Evolutionary conservation across 352 stramenopile genomes (phyloP).

Genomic region (Pythium chondricola): DNA sequence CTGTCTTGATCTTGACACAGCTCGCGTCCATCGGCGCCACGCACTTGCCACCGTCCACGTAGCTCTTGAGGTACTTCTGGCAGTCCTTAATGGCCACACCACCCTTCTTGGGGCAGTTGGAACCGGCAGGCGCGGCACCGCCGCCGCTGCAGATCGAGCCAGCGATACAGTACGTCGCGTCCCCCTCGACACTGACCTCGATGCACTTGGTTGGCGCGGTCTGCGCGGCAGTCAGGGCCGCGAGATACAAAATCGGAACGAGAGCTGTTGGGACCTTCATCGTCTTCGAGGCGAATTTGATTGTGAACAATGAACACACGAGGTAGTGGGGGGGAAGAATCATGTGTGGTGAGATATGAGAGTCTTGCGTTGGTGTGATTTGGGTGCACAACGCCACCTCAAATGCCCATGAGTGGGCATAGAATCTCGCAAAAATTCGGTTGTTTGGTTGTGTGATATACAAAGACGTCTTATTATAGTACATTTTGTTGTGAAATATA

Average conservation of each 20-base stretch:
- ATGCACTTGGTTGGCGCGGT: slow-evolving; percentile 28
- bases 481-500: too few species aligned
- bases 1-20: slow-evolving; percentile 64
- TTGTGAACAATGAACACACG: too few species aligned
- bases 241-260: too few species aligned
- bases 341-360: neutral
- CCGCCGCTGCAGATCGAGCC: slow-evolving; percentile 57
- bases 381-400: neutral
- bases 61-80: slow-evolving; percentile 49
- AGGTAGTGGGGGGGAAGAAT: too few species aligned
- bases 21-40: slow-evolving; percentile 40
- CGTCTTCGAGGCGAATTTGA: neutral
- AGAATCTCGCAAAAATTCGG: too few species aligned
- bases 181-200: slow-evolving; percentile 55
- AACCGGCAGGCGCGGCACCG: slow-evolving; percentile 30
- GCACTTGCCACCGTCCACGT: slow-evolving; percentile 36
- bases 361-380: neutral
- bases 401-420: neutral
- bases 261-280: too few species aligned
- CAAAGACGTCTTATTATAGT: too few species aligned
- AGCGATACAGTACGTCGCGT: slow-evolving; percentile 69
- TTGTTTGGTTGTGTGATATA: too few species aligned
- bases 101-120: slow-evolving; percentile 49
- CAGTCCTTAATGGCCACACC: slow-evolving; percentile 52
- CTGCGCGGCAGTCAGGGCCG: neutral